Percentiles rank a stretch among this genome's conserved stretches.
Conservation (phyloP, 208 protist species). For the Trypanosomatidae sp. region DNA sequence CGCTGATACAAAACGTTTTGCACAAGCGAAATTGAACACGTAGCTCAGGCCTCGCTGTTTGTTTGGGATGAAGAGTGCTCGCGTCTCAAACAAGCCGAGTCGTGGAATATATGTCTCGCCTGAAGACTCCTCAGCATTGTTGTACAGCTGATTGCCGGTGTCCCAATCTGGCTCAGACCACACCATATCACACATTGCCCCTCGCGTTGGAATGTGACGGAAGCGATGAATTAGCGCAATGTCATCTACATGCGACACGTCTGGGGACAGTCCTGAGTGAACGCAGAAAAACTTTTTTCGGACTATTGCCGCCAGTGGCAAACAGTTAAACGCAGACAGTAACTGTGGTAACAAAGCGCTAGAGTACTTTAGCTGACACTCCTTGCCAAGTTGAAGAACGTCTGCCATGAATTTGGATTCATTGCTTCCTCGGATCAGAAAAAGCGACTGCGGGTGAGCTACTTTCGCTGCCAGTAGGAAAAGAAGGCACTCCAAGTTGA, state of each 20-base stretch:
- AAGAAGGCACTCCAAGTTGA: slow-evolving; percentile 97
- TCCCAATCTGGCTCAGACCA: slow-evolving; percentile 99
- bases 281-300: slow-evolving; percentile 99
- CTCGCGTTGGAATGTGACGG: slow-evolving; percentile 97
- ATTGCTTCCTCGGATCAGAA: slow-evolving; percentile 94
- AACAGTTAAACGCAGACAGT: slow-evolving; percentile 94
- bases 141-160: slow-evolving; percentile 80
- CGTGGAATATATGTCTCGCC: slow-evolving; percentile 62
- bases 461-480: slow-evolving; percentile 97
- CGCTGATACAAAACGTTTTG: slow-evolving; percentile 91
- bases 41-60: slow-evolving; percentile 76
- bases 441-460: slow-evolving; percentile 83
- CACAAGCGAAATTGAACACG: slow-evolving; percentile 81
- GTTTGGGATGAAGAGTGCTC: slow-evolving; percentile 67
- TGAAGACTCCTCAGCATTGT: slow-evolving; percentile 29
- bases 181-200: slow-evolving; percentile 98
- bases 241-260: slow-evolving; percentile 94
- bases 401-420: slow-evolving; percentile 88
- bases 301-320: slow-evolving; percentile 98
- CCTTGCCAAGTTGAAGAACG: slow-evolving; percentile 93
- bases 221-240: slow-evolving; percentile 95
- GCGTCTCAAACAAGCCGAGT: slow-evolving; percentile 53
- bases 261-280: slow-evolving; percentile 97
- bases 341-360: slow-evolving; percentile 46
- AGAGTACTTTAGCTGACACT: slow-evolving; percentile 94